Conservation (phyloP, 2,329 filamentous ascomycete genomes). For the Clarireedia homoeocarpa region DNA sequence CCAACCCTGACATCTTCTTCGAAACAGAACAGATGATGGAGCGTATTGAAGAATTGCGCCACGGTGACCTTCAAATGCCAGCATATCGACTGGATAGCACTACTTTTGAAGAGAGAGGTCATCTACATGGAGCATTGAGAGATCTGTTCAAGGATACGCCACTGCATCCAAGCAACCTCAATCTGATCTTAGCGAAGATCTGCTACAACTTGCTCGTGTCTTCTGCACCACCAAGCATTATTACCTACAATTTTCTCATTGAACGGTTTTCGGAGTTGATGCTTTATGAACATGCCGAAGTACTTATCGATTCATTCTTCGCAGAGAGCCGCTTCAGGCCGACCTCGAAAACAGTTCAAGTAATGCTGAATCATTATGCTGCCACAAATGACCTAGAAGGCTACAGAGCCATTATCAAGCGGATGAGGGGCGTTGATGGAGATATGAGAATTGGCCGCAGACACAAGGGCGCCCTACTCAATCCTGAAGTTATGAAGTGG, state of each 20-base stretch:
- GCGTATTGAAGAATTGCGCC: slow-evolving; percentile 14
- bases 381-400: slow-evolving; percentile 18
- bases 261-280: slow-evolving; percentile 51
- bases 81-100: slow-evolving; percentile 13
- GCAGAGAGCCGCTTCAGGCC: slow-evolving; percentile 29
- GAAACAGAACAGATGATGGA: slow-evolving; percentile 15
- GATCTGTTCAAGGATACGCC: slow-evolving; percentile 13
- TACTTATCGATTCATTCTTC: slow-evolving; percentile 46
- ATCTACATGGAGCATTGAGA: slow-evolving; percentile 20
- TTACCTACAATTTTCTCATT: slow-evolving; percentile 65
- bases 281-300: slow-evolving; percentile 42
- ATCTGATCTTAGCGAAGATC: slow-evolving; percentile 32
- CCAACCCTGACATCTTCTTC: background rate
- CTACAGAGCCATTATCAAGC: slow-evolving; percentile 20
- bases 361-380: slow-evolving; percentile 27
- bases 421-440: slow-evolving; percentile 22
- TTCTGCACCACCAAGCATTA: slow-evolving; percentile 52
- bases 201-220: slow-evolving; percentile 60
- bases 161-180: slow-evolving; percentile 13
- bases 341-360: slow-evolving; percentile 18
- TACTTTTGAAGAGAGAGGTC: slow-evolving; percentile 13
- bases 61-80: slow-evolving; percentile 15
- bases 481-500: slow-evolving; percentile 18
- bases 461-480: background rate
- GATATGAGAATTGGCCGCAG: slow-evolving; percentile 9